phyloP scores from a whole-genome alignment of 2,329 filamentous ascomycete species.

The Fusarium nematophilum region DNA sequence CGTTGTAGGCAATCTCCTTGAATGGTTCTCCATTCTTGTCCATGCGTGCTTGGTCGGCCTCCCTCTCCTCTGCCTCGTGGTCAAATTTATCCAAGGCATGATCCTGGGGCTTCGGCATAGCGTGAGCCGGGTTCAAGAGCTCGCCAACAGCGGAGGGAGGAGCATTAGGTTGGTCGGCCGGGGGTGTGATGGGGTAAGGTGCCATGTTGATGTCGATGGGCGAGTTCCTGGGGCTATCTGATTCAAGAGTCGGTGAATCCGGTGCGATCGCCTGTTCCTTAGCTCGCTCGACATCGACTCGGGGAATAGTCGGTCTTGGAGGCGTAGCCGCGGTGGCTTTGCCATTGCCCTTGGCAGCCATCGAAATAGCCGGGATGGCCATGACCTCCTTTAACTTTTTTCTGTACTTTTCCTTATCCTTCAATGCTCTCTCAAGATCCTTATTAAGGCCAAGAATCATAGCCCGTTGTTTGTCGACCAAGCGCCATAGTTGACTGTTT shows the following conservation, averaged over 20 bases:
- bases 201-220: slow-evolving; percentile 70
- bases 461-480: slow-evolving; percentile 95
- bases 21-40: slow-evolving; percentile 56
- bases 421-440: slow-evolving; percentile 88
- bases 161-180: slow-evolving; percentile 61
- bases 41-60: slow-evolving; percentile 58
- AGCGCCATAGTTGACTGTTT: slow-evolving; percentile 91
- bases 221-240: slow-evolving; percentile 64
- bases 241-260: slow-evolving; percentile 62
- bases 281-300: slow-evolving; percentile 40
- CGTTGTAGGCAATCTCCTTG: slow-evolving; percentile 62
- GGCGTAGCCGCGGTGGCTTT: slow-evolving; percentile 15
- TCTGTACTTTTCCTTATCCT: slow-evolving; percentile 94
- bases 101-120: slow-evolving; percentile 71
- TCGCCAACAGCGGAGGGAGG: slow-evolving; percentile 59
- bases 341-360: slow-evolving; percentile 36
- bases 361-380: slow-evolving; percentile 52
- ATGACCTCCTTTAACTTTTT: slow-evolving; percentile 86
- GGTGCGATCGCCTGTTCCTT: slow-evolving; percentile 45
- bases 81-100: slow-evolving; percentile 69
- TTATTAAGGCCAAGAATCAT: slow-evolving; percentile 96
- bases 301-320: slow-evolving; percentile 29
- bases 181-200: slow-evolving; percentile 74
- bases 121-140: slow-evolving; percentile 65
- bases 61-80: slow-evolving; percentile 63